These are phyloP conservation scores for Neonectria ditissima DNA, from an alignment of 2,329 filamentous ascomycete species.

Conservation along the genomic window DNA sequence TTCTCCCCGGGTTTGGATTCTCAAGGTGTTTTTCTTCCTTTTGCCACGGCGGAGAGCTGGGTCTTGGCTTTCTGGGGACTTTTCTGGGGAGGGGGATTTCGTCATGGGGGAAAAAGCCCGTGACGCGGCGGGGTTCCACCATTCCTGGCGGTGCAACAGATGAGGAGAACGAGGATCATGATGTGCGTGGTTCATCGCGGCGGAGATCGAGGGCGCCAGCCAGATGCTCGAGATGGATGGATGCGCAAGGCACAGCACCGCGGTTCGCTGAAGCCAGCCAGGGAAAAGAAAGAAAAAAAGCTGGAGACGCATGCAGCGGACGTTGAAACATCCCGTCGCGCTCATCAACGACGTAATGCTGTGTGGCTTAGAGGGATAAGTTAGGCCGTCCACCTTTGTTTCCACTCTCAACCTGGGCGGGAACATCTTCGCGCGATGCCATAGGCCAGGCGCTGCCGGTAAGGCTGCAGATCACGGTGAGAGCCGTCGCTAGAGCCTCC, in stretches of 20 bases:
- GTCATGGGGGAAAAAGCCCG: conserved; percentile 22
- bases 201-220: not conserved
- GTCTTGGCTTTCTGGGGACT: conserved; percentile 14
- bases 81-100: too few relatives aligned
- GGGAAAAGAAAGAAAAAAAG: too few relatives aligned
- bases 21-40: conserved; percentile 6
- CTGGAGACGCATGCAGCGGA: too few relatives aligned
- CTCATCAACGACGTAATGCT: conserved; percentile 10
- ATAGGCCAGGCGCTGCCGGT: conserved; percentile 19
- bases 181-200: not conserved
- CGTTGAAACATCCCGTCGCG: conserved; percentile 6
- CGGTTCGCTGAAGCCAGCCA: not conserved
- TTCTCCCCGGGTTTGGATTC: conserved; percentile 21
- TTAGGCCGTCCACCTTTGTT: not conserved
- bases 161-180: not conserved
- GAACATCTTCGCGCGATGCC: conserved; percentile 1
- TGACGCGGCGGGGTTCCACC: conserved; percentile 40
- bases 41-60: conserved; percentile 2
- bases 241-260: not conserved
- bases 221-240: not conserved
- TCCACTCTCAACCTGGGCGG: not conserved
- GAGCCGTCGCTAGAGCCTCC: conserved; percentile 6
- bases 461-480: conserved; percentile 41
- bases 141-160: conserved; percentile 12
- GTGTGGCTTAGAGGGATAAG: conserved; percentile 8